Conservation (phyloP, 2,329 filamentous ascomycete genomes). For the Hypoxylon rubiginosum region DNA sequence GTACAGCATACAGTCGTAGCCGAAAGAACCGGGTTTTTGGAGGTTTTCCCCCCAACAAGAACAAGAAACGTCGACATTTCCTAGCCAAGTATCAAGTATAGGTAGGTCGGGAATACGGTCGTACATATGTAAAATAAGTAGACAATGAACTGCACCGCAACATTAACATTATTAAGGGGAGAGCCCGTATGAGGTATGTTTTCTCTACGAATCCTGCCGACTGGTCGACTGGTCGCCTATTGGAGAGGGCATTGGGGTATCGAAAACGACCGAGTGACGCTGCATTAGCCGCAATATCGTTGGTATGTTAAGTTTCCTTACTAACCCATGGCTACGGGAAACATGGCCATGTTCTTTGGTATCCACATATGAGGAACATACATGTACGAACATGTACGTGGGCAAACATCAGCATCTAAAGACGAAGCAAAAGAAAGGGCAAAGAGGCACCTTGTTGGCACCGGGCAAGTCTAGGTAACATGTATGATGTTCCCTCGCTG, state of each 20-base stretch:
- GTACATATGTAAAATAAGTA: slow-evolving; percentile 30
- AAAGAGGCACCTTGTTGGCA: slow-evolving; percentile 24
- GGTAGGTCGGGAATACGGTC: slow-evolving; percentile 15
- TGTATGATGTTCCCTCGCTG: not conserved
- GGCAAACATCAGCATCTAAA: not conserved
- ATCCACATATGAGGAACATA: not conserved
- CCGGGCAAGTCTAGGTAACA: slow-evolving; percentile 17
- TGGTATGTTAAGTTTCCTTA: slow-evolving; percentile 35
- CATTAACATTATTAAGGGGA: slow-evolving; percentile 35
- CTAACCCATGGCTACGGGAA: slow-evolving; percentile 10
- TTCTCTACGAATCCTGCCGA: slow-evolving; percentile 28
- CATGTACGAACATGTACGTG: not conserved
- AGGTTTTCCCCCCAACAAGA: slow-evolving; percentile 23
- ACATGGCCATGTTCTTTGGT: slow-evolving; percentile 20
- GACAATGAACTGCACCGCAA: slow-evolving; percentile 26
- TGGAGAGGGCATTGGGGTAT: slow-evolving; percentile 17
- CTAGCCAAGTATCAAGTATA: slow-evolving; percentile 18
- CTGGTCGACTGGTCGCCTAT: slow-evolving; percentile 19
- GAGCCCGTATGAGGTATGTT: slow-evolving; percentile 24
- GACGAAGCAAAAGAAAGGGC: slow-evolving; percentile 5
- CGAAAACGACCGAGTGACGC: slow-evolving; percentile 26
- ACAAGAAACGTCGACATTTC: slow-evolving; percentile 7
- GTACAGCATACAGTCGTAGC: slow-evolving; percentile 27
- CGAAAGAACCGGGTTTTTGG: slow-evolving; percentile 30
- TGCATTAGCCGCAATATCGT: slow-evolving; percentile 38